Percentiles rank a stretch among this genome's conserved stretches.
Conservation (phyloP, 441 rosid genomes). For the Monsonia emarginata region DNA sequence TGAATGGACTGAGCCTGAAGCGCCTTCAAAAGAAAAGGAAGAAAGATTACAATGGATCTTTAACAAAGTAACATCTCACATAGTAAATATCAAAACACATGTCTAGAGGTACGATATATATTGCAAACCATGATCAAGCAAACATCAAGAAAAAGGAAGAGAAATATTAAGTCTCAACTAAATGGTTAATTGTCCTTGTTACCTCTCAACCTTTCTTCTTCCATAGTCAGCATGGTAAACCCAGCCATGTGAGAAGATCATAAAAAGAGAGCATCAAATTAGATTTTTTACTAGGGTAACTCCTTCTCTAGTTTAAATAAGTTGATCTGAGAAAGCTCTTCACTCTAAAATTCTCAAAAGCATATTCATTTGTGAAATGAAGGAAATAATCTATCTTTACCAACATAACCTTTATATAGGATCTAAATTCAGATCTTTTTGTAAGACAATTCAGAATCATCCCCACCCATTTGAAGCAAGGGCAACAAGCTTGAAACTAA, state of each 20-base stretch:
- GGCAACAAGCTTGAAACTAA: background rate
- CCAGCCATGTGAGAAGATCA: no score
- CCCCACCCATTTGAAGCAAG: background rate
- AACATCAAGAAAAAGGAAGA: background rate
- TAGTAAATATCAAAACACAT: background rate
- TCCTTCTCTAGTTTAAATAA: no score
- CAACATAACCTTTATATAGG: background rate
- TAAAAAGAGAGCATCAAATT: no score
- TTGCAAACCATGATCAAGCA: background rate
- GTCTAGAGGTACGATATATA: background rate
- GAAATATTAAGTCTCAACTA: background rate
- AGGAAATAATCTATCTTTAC: no score
- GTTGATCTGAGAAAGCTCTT: no score
- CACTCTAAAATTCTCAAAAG: no score
- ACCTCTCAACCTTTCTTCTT: no score
- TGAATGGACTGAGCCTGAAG: conserved; percentile 51
- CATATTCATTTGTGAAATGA: no score
- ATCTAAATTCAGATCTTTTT: background rate
- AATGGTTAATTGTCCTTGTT: background rate
- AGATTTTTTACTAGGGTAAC: no score
- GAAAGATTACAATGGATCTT: background rate
- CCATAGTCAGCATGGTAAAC: no score
- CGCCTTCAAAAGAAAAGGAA: conserved; percentile 30
- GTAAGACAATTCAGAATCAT: background rate
- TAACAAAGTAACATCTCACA: background rate